Percentiles rank a stretch among this genome's conserved stretches.
Evolutionary conservation across 306 rosid genomes (phyloP).

Genomic region (Prinsepia uniflora): DNA sequence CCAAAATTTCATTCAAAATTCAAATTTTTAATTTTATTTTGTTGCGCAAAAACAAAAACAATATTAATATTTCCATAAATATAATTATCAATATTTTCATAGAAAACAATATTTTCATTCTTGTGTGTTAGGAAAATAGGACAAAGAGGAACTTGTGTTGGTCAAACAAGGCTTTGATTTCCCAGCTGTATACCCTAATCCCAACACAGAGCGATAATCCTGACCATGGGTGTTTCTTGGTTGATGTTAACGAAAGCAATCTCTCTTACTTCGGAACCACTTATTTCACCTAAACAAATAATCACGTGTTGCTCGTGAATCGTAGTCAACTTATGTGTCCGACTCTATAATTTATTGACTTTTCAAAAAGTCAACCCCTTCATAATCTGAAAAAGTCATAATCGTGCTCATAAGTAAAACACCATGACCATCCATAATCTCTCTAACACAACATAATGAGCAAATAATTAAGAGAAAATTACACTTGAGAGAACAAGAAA

Average conservation of each 20-base stretch:
- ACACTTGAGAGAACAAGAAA: no score
- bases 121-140: background rate
- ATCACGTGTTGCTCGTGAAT: slow-evolving; percentile 2
- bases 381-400: background rate
- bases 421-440: background rate
- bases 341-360: background rate
- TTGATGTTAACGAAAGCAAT: slow-evolving; percentile 6
- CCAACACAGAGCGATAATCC: background rate
- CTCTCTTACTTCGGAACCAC: background rate
- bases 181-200: slow-evolving; percentile 19
- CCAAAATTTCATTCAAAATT: no score
- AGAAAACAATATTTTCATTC: no score
- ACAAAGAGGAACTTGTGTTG: background rate
- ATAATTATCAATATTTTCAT: no score
- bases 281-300: slow-evolving; percentile 4
- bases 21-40: no score
- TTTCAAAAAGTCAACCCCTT: background rate
- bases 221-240: background rate
- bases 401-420: background rate
- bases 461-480: no score
- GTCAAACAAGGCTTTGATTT: background rate
- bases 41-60: no score
- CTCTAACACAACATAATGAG: no score
- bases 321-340: background rate
- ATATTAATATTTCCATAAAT: no score